Base-by-base conservation (phyloP, 1,284 basidiomycete species). In the Omphalotus olearius region DNA sequence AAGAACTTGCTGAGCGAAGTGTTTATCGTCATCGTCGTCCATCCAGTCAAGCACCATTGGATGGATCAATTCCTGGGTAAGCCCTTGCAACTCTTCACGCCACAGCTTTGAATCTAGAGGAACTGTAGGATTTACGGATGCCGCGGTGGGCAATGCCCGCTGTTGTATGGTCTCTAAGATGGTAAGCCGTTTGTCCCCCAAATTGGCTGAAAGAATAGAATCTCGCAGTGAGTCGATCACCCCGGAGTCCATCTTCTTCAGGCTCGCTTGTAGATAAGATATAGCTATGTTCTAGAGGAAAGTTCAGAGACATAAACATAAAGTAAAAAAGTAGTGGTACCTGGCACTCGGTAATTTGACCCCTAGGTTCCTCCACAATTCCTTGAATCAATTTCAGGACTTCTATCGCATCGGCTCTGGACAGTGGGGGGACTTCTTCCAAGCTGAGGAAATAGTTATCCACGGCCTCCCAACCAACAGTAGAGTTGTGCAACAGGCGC, bases 41-140 rank as follows among this genome's bases (percentile, higher is more conserved):
- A 74, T 75, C 79, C 77, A 80, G 9, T 66, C 59, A 6, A 42
- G 41, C 20, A 75, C 58, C 42, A 71, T 67, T 13, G 74, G 73
- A 47, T 67, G 60, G 17, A 75, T 62, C 35, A 82, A 64, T 1
- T 60, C 60, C 57, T 71, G 64, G 2, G 79, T 60, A 2, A 59
- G 47, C 5, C 47, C 53, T 30, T 60, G 63, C 1, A 74, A 58
- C 10, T 57, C 51, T 36, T 50, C 52, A 35, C 66, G 62, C 72
- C 71, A 71, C 13, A 50, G n/a, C 33, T 39, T 36, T 3, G 37
- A 30, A 11, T 18, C 5, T 45, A 26, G 26, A 43, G 18, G n/a
- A 49, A 17, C n/a, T 36, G 20, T 33, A n/a, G 30, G 16, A 16
- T 10, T 30, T 1, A 26, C 26, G 7, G 36, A 42, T 17, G 37